phyloP scores from a whole-genome alignment of 2,329 filamentous ascomycete species.

The Penicillium sp. region DNA sequence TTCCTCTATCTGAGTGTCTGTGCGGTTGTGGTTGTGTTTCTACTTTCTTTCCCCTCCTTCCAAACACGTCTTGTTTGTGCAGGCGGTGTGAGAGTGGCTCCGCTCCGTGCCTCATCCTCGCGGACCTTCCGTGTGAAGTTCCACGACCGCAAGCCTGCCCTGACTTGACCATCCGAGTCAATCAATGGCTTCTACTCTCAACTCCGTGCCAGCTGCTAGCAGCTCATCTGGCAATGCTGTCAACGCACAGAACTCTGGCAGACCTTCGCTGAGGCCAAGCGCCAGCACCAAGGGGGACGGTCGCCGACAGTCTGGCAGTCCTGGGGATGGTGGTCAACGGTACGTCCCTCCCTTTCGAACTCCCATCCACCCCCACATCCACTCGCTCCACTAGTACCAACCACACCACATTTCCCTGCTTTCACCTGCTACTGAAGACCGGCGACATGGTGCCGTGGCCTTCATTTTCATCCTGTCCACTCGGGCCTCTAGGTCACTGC shows the following conservation, averaged over 20 bases:
- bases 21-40: conserved; percentile 3
- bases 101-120: conserved; percentile 31
- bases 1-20: not conserved
- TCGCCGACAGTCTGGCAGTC: conserved; percentile 58
- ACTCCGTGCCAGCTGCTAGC: conserved; percentile 37
- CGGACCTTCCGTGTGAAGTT: conserved; percentile 37
- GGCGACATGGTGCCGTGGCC: not conserved
- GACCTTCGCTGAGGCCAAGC: conserved; percentile 52
- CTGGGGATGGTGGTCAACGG: conserved; percentile 55
- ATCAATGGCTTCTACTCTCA: conserved; percentile 44
- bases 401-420: not conserved
- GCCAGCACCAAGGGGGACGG: conserved; percentile 52
- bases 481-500: conserved; percentile 1
- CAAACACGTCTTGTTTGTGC: conserved; percentile 28
- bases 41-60: conserved; percentile 9
- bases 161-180: conserved; percentile 31
- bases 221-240: conserved; percentile 38
- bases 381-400: conserved; percentile 1
- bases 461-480: conserved; percentile 2
- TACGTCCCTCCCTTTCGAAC: conserved; percentile 38
- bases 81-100: conserved; percentile 41
- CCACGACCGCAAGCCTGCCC: conserved; percentile 35
- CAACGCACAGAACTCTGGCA: conserved; percentile 38
- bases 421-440: not conserved
- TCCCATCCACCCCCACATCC: conserved; percentile 5